phyloP scores from a whole-genome alignment of 1,284 basidiomycete species.

The Moesziomyces parantarcticus region DNA sequence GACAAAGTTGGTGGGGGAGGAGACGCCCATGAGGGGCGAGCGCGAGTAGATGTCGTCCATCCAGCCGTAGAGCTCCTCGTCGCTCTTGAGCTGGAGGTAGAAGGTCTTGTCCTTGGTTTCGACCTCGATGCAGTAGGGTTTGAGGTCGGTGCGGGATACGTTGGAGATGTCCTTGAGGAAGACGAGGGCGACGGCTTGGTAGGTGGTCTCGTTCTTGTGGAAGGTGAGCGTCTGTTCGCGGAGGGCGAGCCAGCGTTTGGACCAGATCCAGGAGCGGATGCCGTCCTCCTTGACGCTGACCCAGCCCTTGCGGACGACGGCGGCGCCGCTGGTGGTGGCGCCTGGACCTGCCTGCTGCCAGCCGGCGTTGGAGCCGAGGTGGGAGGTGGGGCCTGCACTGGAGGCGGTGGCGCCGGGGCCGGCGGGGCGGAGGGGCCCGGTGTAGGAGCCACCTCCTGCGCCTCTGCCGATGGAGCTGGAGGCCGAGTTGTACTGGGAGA shows the following conservation, averaged over 20 bases:
- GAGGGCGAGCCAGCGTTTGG: conserved; percentile 88
- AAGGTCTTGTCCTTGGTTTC: conserved; percentile 83
- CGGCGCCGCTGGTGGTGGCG: conserved; percentile 45
- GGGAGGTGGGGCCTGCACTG: conserved; percentile 20
- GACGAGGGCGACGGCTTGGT: conserved; percentile 76
- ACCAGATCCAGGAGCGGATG: conserved; percentile 85
- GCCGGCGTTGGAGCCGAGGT: conserved; percentile 28
- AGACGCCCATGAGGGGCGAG: conserved; percentile 90
- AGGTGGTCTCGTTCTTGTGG: conserved; percentile 87
- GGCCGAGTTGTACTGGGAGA: conserved; percentile 48
- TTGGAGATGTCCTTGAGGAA: conserved; percentile 82
- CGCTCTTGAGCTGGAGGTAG: conserved; percentile 86
- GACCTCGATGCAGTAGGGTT: conserved; percentile 82
- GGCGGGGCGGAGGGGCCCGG: conserved; percentile 57
- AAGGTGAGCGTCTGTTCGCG: conserved; percentile 83
- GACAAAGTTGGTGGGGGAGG: conserved; percentile 94
- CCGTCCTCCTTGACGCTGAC: conserved; percentile 68
- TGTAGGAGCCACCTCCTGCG: conserved; percentile 61
- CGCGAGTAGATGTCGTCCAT: conserved; percentile 94
- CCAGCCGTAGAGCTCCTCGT: conserved; percentile 96
- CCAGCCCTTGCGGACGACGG: conserved; percentile 64
- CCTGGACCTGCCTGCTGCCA: conserved; percentile 49
- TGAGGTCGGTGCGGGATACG: conserved; percentile 89
- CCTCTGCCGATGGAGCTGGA: conserved; percentile 35
- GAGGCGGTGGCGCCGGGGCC: conserved; percentile 50